A percentile compares a stretch with the other conserved stretches of the same genome.
phyloP scores from a whole-genome alignment of 2,329 filamentous ascomycete species.

The Pseudopyricularia cyperi region DNA sequence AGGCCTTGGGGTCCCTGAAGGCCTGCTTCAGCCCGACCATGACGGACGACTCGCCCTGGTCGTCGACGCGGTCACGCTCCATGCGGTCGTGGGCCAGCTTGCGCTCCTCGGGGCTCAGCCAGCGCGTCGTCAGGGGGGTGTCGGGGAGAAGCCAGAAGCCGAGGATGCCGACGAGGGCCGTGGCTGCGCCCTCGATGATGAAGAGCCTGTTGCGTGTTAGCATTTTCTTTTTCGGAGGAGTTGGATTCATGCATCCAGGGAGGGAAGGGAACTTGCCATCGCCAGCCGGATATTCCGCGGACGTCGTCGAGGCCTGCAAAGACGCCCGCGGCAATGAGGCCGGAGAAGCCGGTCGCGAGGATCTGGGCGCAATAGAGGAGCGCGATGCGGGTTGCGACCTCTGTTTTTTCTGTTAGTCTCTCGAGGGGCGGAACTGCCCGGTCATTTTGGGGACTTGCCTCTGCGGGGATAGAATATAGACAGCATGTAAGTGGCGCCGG shows the following conservation, averaged over 20 bases:
- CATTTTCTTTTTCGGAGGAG: neutral
- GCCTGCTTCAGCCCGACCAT: conserved; percentile 12
- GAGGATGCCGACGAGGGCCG: conserved; percentile 15
- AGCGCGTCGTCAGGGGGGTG: conserved; percentile 11
- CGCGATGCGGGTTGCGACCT: conserved; percentile 22
- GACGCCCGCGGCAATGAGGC: conserved; percentile 30
- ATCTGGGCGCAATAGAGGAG: conserved; percentile 21
- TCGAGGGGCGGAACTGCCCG: neutral
- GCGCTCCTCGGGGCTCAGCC: conserved; percentile 12
- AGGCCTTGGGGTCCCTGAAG: conserved; percentile 11
- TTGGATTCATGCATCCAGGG: too few relatives aligned
- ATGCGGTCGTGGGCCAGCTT: conserved; percentile 12
- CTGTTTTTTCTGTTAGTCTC: conserved; percentile 3
- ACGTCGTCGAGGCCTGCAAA: conserved; percentile 31
- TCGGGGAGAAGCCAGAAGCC: conserved; percentile 11
- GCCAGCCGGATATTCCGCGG: conserved; percentile 34
- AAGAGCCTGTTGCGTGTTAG: conserved; percentile 12
- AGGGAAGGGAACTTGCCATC: conserved; percentile 21
- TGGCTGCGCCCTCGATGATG: conserved; percentile 20
- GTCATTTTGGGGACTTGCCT: neutral
- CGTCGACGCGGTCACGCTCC: conserved; percentile 17
- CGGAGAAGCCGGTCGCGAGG: conserved; percentile 31
- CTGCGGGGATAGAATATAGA: conserved; percentile 25
- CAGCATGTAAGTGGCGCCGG: conserved; percentile 26
- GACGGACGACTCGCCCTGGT: conserved; percentile 4